phyloP scores from a whole-genome alignment of 2,329 filamentous ascomycete species.

The Hyphodiscus sp. region DNA sequence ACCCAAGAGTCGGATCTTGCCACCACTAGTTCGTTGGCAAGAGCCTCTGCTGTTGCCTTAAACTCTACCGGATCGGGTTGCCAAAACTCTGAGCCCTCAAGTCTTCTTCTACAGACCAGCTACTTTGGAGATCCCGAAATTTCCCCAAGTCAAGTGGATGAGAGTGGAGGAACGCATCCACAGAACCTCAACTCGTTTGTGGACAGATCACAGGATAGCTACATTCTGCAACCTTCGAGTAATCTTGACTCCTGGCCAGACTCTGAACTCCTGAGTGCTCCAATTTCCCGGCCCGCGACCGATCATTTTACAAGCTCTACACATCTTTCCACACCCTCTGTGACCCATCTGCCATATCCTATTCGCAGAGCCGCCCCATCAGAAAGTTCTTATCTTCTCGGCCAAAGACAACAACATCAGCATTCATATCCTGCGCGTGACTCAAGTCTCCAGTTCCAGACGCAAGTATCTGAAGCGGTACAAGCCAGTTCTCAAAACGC shows the following conservation, averaged over 20 bases:
- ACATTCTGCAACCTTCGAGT: not conserved
- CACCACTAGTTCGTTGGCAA: not conserved
- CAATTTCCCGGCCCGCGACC: not conserved
- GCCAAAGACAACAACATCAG: not conserved
- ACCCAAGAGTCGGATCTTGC: not conserved
- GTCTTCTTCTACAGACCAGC: not conserved
- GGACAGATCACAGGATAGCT: not conserved
- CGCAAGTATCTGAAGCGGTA: not conserved
- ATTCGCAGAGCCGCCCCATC: not conserved
- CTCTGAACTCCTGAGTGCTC: not conserved
- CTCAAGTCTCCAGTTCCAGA: constrained; percentile 3
- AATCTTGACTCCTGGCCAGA: not conserved
- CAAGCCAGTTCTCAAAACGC: not conserved
- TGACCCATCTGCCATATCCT: not conserved
- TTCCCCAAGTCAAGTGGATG: not conserved
- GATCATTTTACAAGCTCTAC: not conserved
- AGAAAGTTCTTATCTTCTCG: not conserved
- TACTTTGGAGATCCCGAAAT: not conserved
- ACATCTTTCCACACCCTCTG: not conserved
- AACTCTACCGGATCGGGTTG: not conserved
- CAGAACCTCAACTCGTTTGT: not conserved
- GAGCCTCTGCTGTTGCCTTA: not conserved
- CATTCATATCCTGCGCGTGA: not conserved
- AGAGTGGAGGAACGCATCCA: not conserved
- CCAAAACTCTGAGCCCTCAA: not conserved